Conservation (phyloP, 192 early-diverging fungal genomes). For the Spizellomyces punctatus region DNA sequence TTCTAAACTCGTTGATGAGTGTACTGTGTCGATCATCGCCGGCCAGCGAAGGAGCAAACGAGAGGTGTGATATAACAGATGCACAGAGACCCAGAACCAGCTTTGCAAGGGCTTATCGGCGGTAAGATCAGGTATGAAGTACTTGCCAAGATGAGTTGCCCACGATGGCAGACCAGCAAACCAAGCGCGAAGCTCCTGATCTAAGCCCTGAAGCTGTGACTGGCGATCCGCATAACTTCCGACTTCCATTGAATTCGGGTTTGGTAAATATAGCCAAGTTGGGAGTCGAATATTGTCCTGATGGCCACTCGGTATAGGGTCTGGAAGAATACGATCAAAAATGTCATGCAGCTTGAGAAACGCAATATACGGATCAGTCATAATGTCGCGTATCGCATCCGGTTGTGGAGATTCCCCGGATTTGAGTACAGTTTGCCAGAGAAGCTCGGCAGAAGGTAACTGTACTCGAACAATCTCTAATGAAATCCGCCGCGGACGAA, state of each 20-base stretch:
- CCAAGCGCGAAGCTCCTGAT: background rate
- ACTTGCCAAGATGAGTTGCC: background rate
- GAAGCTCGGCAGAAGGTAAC: background rate
- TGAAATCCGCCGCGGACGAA: background rate
- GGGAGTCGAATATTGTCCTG: background rate
- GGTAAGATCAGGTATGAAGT: background rate
- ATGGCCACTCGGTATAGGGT: background rate
- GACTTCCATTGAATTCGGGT: background rate
- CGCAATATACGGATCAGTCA: background rate
- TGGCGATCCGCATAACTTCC: background rate
- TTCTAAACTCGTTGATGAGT: background rate
- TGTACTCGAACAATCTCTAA: background rate
- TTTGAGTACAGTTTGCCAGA: background rate
- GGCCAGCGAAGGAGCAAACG: background rate
- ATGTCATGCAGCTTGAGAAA: background rate
- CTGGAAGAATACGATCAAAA: background rate
- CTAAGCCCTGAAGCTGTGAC: background rate
- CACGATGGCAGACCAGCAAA: background rate
- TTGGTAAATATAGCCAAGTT: background rate
- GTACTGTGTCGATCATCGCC: background rate
- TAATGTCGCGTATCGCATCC: background rate
- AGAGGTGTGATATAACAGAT: background rate
- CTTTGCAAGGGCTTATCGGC: background rate
- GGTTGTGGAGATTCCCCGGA: background rate
- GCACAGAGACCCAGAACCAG: conserved; percentile 1